phyloP scores from a whole-genome alignment of 805 yeast species.

The Vanderwaltozyma yarrowii region DNA sequence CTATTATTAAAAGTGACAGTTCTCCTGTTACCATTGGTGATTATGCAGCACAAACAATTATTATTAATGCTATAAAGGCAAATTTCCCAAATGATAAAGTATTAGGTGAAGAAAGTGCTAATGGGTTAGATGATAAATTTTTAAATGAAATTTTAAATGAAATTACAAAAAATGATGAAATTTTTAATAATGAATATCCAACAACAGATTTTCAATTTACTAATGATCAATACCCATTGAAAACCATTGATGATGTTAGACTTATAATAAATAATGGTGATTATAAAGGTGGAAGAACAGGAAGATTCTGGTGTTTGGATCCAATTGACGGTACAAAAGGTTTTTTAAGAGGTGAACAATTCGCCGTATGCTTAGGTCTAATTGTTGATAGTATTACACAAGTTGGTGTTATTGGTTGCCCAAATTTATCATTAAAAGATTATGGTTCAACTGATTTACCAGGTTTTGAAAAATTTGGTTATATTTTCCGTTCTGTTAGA shows the following conservation, averaged over 20 bases:
- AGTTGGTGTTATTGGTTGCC: conserved; percentile 94
- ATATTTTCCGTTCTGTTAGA: conserved; percentile 25
- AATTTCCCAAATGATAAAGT: conserved; percentile 79
- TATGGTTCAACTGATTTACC: conserved; percentile 30
- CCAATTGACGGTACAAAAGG: conserved; percentile 99
- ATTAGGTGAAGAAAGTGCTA: conserved; percentile 92
- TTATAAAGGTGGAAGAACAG: conserved; percentile 65
- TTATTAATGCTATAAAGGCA: conserved; percentile 68
- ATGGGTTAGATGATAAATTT: conserved; percentile 44
- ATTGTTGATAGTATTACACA: conserved; percentile 78
- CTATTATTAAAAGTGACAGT: conserved; percentile 73
- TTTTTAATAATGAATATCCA: conserved; percentile 27
- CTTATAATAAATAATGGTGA: conserved; percentile 69
- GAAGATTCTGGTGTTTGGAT: conserved; percentile 94
- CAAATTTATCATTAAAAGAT: conserved; percentile 50
- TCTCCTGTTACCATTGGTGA: conserved; percentile 97
- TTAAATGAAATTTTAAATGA: conserved; percentile 46
- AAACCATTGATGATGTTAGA: conserved; percentile 40
- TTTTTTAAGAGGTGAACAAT: conserved; percentile 89
- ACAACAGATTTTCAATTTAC: conserved; percentile 12
- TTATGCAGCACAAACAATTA: conserved; percentile 89
- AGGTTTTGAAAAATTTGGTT: conserved; percentile 24
- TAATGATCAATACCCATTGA: conserved; percentile 26
- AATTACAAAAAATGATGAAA: conserved; percentile 42
- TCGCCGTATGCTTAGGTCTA: conserved; percentile 89